Evolutionary conservation across 139 green algal species (phyloP).

Genomic region (Picochlorum sp.): DNA sequence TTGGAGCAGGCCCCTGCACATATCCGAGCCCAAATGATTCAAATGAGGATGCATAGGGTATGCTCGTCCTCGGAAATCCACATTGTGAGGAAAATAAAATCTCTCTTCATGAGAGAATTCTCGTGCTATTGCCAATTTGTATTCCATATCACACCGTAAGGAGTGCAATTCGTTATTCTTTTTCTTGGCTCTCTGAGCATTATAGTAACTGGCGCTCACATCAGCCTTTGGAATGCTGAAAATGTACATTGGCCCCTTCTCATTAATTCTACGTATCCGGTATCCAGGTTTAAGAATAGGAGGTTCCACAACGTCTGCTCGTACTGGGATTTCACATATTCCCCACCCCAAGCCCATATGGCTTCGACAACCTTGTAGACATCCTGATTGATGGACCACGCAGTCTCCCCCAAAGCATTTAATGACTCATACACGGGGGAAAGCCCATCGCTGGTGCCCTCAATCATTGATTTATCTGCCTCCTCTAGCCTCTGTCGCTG

Average conservation of each 20-base stretch:
- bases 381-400: constrained; percentile 57
- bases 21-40: constrained; percentile 87
- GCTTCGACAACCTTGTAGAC: constrained; percentile 43
- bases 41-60: constrained; percentile 94
- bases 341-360: constrained; percentile 24
- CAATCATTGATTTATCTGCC: constrained; percentile 21
- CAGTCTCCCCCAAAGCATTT: constrained; percentile 59
- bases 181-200: constrained; percentile 22
- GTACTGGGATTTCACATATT: constrained; percentile 21
- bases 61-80: constrained; percentile 91
- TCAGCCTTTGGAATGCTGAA: constrained; percentile 9
- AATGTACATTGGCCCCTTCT: constrained; percentile 3
- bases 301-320: constrained; percentile 7
- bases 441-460: constrained; percentile 11
- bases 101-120: constrained; percentile 39
- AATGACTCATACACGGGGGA: constrained; percentile 64
- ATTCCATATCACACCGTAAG: constrained; percentile 45
- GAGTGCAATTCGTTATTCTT: constrained; percentile 52
- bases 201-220: constrained; percentile 2
- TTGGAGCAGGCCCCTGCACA: constrained; percentile 72
- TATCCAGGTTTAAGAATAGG: constrained; percentile 8
- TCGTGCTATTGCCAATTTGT: constrained; percentile 41
- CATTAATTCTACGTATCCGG: background rate
- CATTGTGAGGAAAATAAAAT: constrained; percentile 88
- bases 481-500: constrained; percentile 29